Conservation (phyloP, 225 moss, liverwort and hornwort species). For the Marchantia polymorpha region DNA sequence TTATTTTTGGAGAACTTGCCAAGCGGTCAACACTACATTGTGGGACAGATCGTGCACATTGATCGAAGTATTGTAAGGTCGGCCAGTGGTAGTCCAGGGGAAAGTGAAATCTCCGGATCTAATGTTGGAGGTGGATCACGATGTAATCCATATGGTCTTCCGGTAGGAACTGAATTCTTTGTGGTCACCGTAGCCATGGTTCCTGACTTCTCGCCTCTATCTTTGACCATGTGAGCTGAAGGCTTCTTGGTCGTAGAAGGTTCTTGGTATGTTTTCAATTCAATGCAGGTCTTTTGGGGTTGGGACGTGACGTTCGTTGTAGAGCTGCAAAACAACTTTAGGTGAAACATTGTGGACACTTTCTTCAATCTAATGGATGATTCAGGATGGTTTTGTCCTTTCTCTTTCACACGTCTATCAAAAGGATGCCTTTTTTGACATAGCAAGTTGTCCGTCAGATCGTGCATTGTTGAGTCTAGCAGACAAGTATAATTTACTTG, state of each 20-base stretch:
- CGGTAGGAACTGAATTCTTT: conserved; percentile 55
- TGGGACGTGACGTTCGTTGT: neutral
- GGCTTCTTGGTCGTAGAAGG: neutral
- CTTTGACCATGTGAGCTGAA: conserved; percentile 11
- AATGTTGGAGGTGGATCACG: conserved; percentile 32
- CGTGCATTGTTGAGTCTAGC: too few relatives aligned
- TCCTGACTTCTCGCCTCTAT: conserved; percentile 51
- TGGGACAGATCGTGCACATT: conserved; percentile 80
- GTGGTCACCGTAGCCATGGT: conserved; percentile 80
- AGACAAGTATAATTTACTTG: too few relatives aligned
- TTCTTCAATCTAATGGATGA: conserved; percentile 3
- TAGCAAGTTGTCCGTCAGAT: too few relatives aligned
- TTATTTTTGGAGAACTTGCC: conserved; percentile 70
- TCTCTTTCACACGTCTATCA: neutral
- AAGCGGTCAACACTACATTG: conserved; percentile 60
- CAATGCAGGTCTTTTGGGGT: neutral
- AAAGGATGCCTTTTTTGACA: too few relatives aligned
- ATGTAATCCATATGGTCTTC: conserved; percentile 59
- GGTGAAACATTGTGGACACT: conserved; percentile 15
- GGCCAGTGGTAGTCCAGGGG: conserved; percentile 33
- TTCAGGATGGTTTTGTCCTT: conserved; percentile 1
- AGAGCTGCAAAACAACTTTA: conserved; percentile 14
- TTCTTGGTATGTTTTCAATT: neutral
- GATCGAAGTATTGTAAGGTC: conserved; percentile 55
- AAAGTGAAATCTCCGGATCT: conserved; percentile 37